Evolutionary conservation across 169 alveolate genomes (phyloP).

Genomic region (Blepharisma undulans): DNA sequence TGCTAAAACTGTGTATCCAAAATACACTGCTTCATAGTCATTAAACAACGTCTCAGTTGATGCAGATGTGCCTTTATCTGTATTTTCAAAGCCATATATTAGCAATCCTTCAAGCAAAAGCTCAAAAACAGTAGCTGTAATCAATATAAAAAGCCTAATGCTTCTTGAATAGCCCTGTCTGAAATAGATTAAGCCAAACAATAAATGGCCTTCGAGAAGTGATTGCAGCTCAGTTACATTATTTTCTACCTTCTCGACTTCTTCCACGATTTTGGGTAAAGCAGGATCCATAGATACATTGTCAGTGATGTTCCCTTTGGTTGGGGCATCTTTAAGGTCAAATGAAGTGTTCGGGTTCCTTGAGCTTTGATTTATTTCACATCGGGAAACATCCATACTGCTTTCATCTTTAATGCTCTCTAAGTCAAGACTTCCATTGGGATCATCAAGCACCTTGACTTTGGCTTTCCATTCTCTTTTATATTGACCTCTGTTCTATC

Average conservation of each 20-base stretch:
- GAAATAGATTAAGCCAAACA: not conserved
- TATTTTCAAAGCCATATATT: not conserved
- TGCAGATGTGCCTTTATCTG: not conserved
- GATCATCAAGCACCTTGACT: too few species aligned
- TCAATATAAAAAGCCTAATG: not conserved
- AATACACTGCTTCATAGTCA: not conserved
- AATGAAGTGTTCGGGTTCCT: too few species aligned
- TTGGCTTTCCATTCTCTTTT: too few species aligned
- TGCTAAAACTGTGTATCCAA: not conserved
- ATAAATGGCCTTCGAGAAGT: slow-evolving; percentile 10
- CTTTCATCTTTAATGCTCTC: too few species aligned
- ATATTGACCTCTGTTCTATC: too few species aligned
- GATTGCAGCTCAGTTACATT: not conserved
- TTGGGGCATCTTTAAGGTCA: too few species aligned
- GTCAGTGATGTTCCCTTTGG: too few species aligned
- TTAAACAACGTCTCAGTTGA: not conserved
- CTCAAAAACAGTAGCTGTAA: not conserved
- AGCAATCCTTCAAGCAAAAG: not conserved
- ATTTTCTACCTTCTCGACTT: not conserved
- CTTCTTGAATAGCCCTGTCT: not conserved
- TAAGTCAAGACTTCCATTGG: too few species aligned
- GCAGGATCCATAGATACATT: too few species aligned
- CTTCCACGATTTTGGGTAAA: too few species aligned
- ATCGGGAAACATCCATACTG: too few species aligned
- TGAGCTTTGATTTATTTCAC: too few species aligned